These are phyloP conservation scores for Fusarium redolens DNA, from an alignment of 2,329 filamentous ascomycete genomes.

Conservation along the genomic window DNA sequence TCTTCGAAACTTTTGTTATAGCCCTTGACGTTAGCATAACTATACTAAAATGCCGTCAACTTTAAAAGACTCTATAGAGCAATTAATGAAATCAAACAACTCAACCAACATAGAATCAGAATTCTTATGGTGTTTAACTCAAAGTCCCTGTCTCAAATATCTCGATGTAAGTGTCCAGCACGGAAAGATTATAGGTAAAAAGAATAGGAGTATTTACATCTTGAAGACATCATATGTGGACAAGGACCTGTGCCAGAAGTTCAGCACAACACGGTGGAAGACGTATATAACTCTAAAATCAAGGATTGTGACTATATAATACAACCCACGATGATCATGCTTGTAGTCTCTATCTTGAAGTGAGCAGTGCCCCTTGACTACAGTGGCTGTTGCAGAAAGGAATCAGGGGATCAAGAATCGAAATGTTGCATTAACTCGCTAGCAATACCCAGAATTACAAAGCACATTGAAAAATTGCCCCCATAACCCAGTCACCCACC, in stretches of 20 bases:
- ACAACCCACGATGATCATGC: background rate
- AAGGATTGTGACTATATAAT: background rate
- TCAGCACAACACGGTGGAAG: background rate
- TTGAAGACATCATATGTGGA: background rate
- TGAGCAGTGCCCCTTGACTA: background rate
- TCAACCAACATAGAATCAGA: background rate
- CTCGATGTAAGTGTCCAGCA: background rate
- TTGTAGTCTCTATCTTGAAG: background rate
- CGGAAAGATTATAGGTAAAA: background rate
- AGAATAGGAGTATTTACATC: background rate
- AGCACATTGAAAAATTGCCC: background rate
- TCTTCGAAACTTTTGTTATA: background rate
- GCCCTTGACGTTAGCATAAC: background rate
- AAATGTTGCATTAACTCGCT: background rate
- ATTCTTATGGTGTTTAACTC: background rate
- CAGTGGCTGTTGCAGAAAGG: background rate
- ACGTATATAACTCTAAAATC: background rate
- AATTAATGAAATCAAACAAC: background rate
- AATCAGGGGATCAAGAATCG: background rate
- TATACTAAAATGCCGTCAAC: background rate
- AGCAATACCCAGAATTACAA: background rate
- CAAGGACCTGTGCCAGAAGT: background rate
- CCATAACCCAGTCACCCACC: background rate
- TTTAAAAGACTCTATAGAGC: background rate
- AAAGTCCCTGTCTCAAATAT: background rate